Base-by-base conservation (phyloP, 2,329 filamentous ascomycete genomes). In the Aspergillus chevalieri region DNA sequence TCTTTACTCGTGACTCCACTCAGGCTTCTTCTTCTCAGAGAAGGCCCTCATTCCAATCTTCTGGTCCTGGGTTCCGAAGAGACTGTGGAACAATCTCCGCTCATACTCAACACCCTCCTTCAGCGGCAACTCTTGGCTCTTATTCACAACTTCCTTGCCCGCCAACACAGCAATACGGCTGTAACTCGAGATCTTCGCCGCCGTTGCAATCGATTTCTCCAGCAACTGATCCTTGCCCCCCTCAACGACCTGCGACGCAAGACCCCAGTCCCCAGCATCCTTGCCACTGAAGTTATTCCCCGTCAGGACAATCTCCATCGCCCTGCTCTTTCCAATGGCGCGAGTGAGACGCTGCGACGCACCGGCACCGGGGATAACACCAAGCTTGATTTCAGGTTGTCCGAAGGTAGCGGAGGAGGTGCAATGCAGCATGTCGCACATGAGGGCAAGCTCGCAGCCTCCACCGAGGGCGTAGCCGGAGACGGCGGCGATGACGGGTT, bases 21-120 rank as follows among this genome's bases (percentile, higher is more conserved):
- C 84, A 0, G 93, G 75, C 80, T 94, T 94, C 75, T 87, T 83
- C 83, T 97, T 97, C 73, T 91, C 87, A 2, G 88, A 87, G 78
- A 98, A 98, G 10, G 93, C 93, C 68, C 85, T 85, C 93, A 97
- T 85, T 10, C 89, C 91, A 69, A 96, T 88, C 79, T 97, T 98
- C 74, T 98, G 93, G 71, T 98, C 93, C 74, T 89, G 82, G 67
- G 87, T 95, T 19, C 92, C 93, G 74, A 98, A 98, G 63, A 96
- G 66, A 22, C 84, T 81, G 72, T 98, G 93, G 78, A 98, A 98
- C 30, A 97, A 79, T 47, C 91, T 82, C 65, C 93, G 80, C 80
- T 98, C 93, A 72, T 84, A 97, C 74, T 98, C 93, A 1, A 98
- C 87, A 12, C 93, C 93, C 64, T 97, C 93, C 59, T 87, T 77